Percentiles rank a stretch among this genome's conserved stretches.
These are phyloP conservation scores for Trebouxia sp. DNA, from an alignment of 139 green algal species.

Conservation along the genomic window DNA sequence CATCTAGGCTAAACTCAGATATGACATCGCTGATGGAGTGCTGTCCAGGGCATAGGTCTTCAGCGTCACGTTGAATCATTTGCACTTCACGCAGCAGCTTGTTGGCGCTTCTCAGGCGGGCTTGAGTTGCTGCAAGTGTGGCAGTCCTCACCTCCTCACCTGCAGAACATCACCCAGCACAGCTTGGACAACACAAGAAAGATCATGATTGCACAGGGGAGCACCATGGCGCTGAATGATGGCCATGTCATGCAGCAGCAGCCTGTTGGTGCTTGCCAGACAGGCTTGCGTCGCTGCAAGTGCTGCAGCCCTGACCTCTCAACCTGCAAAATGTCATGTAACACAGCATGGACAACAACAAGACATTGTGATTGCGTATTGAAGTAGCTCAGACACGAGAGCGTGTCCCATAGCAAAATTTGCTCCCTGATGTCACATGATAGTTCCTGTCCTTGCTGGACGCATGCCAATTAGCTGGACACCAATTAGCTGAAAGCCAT, in stretches of 20 bases:
- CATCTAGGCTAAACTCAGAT: not conserved
- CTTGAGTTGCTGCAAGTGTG: not conserved
- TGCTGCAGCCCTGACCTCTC: too few species aligned
- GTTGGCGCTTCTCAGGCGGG: not conserved
- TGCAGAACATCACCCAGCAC: not conserved
- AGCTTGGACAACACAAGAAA: not conserved
- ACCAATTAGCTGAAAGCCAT: too few species aligned
- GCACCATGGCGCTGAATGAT: not conserved
- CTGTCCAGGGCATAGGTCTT: not conserved
- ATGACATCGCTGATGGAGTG: conserved; percentile 10
- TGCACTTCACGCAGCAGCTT: not conserved
- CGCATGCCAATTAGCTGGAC: too few species aligned
- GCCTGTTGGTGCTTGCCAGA: too few species aligned
- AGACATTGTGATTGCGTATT: too few species aligned
- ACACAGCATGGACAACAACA: too few species aligned
- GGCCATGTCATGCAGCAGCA: not conserved
- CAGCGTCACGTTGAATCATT: conserved; percentile 7
- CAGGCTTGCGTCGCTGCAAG: too few species aligned
- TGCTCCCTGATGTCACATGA: too few species aligned
- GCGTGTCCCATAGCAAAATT: too few species aligned
- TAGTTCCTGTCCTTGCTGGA: too few species aligned
- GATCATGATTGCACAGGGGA: not conserved
- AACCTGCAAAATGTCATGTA: too few species aligned
- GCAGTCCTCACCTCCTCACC: conserved; percentile 1
- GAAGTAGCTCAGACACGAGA: too few species aligned